A percentile compares a stretch with the other conserved stretches of the same genome.
These are phyloP conservation scores for Ogataea trehaloabstinens DNA, from an alignment of 805 yeast species.

Conservation along the genomic window DNA sequence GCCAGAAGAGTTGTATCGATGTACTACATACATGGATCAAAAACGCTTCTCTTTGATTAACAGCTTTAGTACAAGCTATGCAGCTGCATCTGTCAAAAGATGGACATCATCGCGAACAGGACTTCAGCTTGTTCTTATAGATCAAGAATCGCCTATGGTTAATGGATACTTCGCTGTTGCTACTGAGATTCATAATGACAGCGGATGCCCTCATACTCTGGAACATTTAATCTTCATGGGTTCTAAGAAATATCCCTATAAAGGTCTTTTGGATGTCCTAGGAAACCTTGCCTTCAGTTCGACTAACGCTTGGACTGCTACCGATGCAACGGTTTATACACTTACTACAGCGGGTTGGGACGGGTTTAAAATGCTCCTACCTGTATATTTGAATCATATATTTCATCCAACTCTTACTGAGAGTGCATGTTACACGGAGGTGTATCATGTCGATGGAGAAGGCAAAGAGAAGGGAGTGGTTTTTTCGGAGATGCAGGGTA, in stretches of 20 bases:
- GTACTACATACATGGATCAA: background rate
- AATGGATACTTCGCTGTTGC: slow-evolving; percentile 96
- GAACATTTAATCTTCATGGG: slow-evolving; percentile 97
- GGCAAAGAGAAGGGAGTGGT: slow-evolving; percentile 96
- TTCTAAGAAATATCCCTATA: slow-evolving; percentile 81
- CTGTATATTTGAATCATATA: slow-evolving; percentile 87
- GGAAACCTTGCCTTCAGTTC: slow-evolving; percentile 81
- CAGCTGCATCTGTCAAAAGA: slow-evolving; percentile 67
- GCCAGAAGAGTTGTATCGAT: background rate
- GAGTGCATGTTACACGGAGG: slow-evolving; percentile 90
- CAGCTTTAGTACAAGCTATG: slow-evolving; percentile 66
- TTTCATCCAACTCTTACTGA: slow-evolving; percentile 83
- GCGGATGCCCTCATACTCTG: slow-evolving; percentile 93
- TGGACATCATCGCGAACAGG: slow-evolving; percentile 83
- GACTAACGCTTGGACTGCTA: slow-evolving; percentile 96
- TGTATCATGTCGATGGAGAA: slow-evolving; percentile 87
- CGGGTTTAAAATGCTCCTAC: slow-evolving; percentile 80
- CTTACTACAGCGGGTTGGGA: slow-evolving; percentile 94
- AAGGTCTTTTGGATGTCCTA: slow-evolving; percentile 83
- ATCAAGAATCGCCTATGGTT: slow-evolving; percentile 82
- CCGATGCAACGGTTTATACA: slow-evolving; percentile 94
- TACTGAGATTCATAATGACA: slow-evolving; percentile 81
- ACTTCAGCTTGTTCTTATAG: slow-evolving; percentile 70
- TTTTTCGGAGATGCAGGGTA: slow-evolving; percentile 94
- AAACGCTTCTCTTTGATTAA: background rate